These are phyloP conservation scores for Lablab purpureus DNA, from an alignment of 306 rosid species.

Conservation along the genomic window DNA sequence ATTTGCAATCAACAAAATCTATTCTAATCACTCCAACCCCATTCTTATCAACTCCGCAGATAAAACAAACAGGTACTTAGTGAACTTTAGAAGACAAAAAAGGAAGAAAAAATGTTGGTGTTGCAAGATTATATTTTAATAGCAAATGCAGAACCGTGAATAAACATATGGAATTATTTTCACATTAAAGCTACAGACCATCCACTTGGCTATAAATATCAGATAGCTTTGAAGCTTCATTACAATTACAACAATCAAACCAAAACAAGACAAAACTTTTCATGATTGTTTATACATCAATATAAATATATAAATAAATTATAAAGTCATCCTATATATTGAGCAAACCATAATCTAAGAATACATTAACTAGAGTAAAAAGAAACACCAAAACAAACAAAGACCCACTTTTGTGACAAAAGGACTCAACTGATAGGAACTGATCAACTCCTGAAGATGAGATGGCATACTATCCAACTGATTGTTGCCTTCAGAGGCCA, in stretches of 20 bases:
- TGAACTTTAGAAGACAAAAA: background rate
- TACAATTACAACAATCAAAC: conserved; percentile 22
- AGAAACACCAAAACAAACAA: conserved; percentile 40
- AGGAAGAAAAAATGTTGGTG: background rate
- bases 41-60: background rate
- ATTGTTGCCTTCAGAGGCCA: conserved; percentile 62
- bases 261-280: conserved; percentile 5
- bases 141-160: background rate
- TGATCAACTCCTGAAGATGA: conserved; percentile 66
- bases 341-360: conserved; percentile 36
- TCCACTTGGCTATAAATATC: background rate
- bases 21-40: background rate
- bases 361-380: background rate
- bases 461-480: conserved; percentile 59
- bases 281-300: conserved; percentile 21
- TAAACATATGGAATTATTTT: conserved; percentile 19
- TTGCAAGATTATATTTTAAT: conserved; percentile 26
- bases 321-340: background rate
- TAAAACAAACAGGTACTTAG: background rate
- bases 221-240: conserved; percentile 14
- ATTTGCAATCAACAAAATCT: background rate
- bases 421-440: conserved; percentile 79
- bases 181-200: conserved; percentile 12
- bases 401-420: conserved; percentile 87
- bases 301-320: background rate